Percentiles rank a stretch among this genome's conserved stretches.
Conservation (phyloP, 2,329 filamentous ascomycete species). For the Beauveria brongniartii region DNA sequence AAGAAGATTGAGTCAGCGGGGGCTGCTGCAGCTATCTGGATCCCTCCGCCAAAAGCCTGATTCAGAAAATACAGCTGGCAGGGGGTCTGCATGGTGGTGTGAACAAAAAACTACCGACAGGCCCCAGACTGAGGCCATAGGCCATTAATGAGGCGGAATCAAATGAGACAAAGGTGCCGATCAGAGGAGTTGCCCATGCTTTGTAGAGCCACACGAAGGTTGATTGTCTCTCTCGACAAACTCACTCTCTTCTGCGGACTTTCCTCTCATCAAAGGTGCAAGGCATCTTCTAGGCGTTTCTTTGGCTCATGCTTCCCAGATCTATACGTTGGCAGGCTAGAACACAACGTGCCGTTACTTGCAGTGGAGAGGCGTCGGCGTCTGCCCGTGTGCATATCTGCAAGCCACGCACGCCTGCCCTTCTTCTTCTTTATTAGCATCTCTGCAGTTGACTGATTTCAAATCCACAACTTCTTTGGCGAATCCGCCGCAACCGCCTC, state of each 20-base stretch:
- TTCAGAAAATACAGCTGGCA: not conserved
- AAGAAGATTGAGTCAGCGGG: not conserved
- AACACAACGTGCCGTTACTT: not conserved
- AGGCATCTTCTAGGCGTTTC: not conserved
- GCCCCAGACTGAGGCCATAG: not conserved
- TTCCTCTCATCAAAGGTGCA: not conserved
- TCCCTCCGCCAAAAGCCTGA: constrained; percentile 1
- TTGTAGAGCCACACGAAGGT: not conserved
- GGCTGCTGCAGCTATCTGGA: constrained; percentile 1
- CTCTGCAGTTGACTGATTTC: not conserved
- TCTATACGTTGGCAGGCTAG: not conserved
- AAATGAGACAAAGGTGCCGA: not conserved
- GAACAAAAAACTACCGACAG: not conserved
- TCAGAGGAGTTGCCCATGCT: not conserved
- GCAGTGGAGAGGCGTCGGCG: not conserved
- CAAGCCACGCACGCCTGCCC: not conserved
- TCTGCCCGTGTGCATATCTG: not conserved
- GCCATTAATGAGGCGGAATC: not conserved
- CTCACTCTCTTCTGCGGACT: too few species aligned
- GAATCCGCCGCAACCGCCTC: not conserved
- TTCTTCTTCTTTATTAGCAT: too few species aligned
- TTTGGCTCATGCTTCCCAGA: not conserved
- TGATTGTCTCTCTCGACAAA: not conserved
- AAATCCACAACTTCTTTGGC: not conserved
- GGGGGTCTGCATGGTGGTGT: constrained; percentile 1